Base-by-base conservation (phyloP, 306 rosid genomes). In the Vicia sativa region DNA sequence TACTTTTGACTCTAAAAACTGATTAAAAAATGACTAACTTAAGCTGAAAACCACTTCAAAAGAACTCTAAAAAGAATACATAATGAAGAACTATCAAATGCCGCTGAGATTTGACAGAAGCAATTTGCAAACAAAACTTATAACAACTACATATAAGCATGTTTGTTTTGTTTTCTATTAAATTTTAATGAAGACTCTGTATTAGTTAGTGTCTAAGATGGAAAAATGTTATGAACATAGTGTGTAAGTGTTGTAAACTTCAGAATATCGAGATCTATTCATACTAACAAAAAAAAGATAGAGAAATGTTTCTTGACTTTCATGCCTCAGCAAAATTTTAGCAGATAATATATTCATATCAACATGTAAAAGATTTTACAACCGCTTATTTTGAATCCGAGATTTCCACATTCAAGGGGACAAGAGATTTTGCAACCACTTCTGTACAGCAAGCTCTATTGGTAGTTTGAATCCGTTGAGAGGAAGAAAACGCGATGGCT, bases 361-460 rank as follows among this genome's bases (percentile, higher is more conserved):
- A 26, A 16, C 35, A 16, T 19, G 41, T 45, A 52, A 67, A 56
- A 56, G n/a, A 13, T 41, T 48, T 59, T 23, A 9, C 12, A 67
- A 68, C 64, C 57, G 28, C 54, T 15, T 54, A 16, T 59, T 49
- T 38, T 59, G 54, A 13, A 67, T 57, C 16, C 28, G 11, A 34
- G 29, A 11, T 67, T 57, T 37, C 43, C 56, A 50, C 78, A 21
- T n/a, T 74, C 31, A 38, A 56, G 49, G 43, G 28, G 3, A 25
- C 28, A 25, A 41, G 56, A 46, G 15, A n/a, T 43, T 50, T 61
- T 25, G 7, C 13, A 68, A 68, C 59, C 65, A 41, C 56, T 16
- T 55, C 28, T 60, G 65, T 72, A 64, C 26, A 70, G 72, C 19
- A 53, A 28, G 56, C 61, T 67, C 19, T 35, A 31, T 21, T 29